Evolutionary conservation across 306 rosid genomes (phyloP), one percentile per base, ranked within the genome.

Genomic region (Lathyrus sativus): DNA sequence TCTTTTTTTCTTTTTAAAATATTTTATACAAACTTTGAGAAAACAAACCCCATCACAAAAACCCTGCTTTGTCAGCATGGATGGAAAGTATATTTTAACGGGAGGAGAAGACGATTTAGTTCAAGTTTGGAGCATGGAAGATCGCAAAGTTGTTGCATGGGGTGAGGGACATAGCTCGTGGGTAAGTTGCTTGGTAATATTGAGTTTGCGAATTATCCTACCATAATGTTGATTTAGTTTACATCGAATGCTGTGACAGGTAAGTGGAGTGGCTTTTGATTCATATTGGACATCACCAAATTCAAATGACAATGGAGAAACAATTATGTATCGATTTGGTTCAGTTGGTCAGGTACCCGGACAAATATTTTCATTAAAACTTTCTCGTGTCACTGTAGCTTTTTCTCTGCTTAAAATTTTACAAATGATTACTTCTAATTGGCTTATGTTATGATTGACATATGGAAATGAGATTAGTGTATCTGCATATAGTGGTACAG

Each of bases 101-200:
- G 99, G 99, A 60, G 99, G 99, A 43, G 99, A 95, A 88, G 99
- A 95, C 58, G 99, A 95, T 88, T 77, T 95, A 54, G 97, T 95
- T 79, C 96, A 91, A 75, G 92, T 95, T 76, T 95, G 99, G 99
- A 88, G 99, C 85, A 85, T 90, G 92, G 97, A 90, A 82, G 97
- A 90, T 81, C 88, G 99, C 55, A 95, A 91, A 79, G 89, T 95
- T 78, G 96, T 95, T 58, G 99, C 99, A 33, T 90, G 99, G 99
- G 96, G 99, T 37, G 99, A 95, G 84, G 99, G 99, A 39, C 99
- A 95, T 79, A 90, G 75, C 65, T 90, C 99, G 59, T 95, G 99
- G 99, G 99, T 95, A 81, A 75, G 87, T 81, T 77, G 67, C 39
- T 45, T 72, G 17, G 33, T 65, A 43, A 62, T 53, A 72, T 72